Evolutionary conservation across 345 rosid species (phyloP), one percentile per base, ranked within the genome.

Genomic region (Arabis alpina): DNA sequence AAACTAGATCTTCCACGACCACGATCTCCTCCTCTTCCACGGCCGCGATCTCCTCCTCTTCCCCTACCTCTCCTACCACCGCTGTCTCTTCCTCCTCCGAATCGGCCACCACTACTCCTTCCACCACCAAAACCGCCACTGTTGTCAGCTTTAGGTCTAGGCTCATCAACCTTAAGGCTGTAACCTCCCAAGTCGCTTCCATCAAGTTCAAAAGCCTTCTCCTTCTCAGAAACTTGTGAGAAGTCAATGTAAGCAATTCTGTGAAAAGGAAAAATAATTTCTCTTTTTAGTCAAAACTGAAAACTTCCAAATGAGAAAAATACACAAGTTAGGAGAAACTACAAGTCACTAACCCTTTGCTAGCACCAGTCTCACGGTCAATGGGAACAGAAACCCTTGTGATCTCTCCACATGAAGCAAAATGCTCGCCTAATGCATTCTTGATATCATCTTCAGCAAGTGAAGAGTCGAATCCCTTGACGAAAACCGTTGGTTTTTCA

Each of bases 161-260:
- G 85, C 74, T 91, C 99, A 2, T 89, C 87, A 40, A 94, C 96
- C 0, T 81, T 52, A 44, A 91, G 51, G 28, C 60, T 68, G 68
- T 77, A 70, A 5, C 73, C 87, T 8, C 80, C 83, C 30, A 91
- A 34, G 4, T 89, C 83, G 54, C 81, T 65, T 10, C 90, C 93
- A 73, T 75, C 51, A 8, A 88, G 81, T 37, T 86, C 96, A 23
- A 83, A 68, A 0, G 97, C 99, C 66, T 86, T 89, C 77, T 66
- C 99, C 66, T 86, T 89, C 76, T 66, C 86, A 27, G 83, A 40
- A 6, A 55, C 50, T n/a, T 87, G 88, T 0, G 61, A 23, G 19
- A 92, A 92, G 34, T 84, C 93, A 55, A 94, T 1, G 72, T 85
- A 91, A 4, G 98, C 96, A 80, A 82, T 73, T 68, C 98, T 94